Evolutionary conservation across 164 flowering plant genomes (phyloP), one percentile per base, ranked within the genome.

Genomic region (Chloranthus sessilifolius): DNA sequence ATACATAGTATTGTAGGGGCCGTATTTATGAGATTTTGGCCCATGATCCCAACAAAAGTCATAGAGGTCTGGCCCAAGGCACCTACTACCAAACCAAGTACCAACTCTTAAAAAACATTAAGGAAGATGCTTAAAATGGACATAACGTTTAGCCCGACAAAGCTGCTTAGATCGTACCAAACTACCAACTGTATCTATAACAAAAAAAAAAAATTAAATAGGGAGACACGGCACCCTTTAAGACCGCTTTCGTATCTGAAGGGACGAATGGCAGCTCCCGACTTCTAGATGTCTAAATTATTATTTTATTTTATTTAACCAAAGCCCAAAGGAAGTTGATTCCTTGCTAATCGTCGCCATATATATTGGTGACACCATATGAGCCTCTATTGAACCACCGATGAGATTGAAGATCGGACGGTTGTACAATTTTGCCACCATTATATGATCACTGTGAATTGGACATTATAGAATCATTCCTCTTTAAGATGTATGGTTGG

Each of bases 221-320:
- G 16, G 16, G 16, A 4, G 5, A 19, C 12, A 7, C 40, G 16
- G 1, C 16, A 19, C 16, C 16, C 16, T 1, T 10, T 36, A n/a
- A 1, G 21, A 26, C 25, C 40, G 12, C 53, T 35, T 35, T 41
- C 24, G 41, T 5, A 50, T 35, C 43, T 50, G 15, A 3, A 46
- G n/a, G 28, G 53, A 50, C 41, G 53, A 23, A 35, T 35, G 42
- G 28, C 2, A 8, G 21, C 22, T n/a, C n/a, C n/a, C n/a, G n/a
- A 12, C 48, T 11, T 6, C 1, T 1, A 15, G 7, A 42, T n/a
- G 45, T n/a, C n/a, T n/a, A n/a, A n/a, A n/a, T n/a, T n/a, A n/a
- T n/a, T n/a, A n/a, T n/a, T n/a, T n/a, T n/a, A n/a, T n/a, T n/a
- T n/a, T n/a, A n/a, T n/a, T n/a, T n/a, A 42, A 42, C 12, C 24